phyloP scores from a whole-genome alignment of 352 stramenopile genomes.

The Globisporangium emineosum region DNA sequence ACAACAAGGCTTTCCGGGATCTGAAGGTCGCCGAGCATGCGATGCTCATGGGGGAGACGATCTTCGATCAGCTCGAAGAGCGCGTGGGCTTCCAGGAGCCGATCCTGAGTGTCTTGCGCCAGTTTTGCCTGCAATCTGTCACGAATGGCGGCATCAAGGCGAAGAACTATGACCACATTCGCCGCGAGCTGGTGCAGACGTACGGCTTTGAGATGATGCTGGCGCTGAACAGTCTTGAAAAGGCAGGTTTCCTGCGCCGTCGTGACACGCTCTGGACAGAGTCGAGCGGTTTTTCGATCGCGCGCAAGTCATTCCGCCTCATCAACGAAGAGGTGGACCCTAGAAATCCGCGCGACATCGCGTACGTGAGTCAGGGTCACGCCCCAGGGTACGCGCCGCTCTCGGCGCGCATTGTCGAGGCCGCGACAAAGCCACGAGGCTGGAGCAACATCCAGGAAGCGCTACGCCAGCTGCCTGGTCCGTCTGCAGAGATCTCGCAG shows the following conservation, averaged over 20 bases:
- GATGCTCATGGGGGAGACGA: slow-evolving; percentile 95
- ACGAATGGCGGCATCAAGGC: slow-evolving; percentile 92
- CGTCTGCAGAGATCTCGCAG: slow-evolving; percentile 76
- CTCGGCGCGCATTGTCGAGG: slow-evolving; percentile 91
- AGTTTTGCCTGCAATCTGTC: slow-evolving; percentile 94
- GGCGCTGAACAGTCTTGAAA: slow-evolving; percentile 93
- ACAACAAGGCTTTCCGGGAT: slow-evolving; percentile 92
- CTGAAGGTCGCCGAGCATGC: slow-evolving; percentile 94
- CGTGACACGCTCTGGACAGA: slow-evolving; percentile 87
- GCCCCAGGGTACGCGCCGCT: slow-evolving; percentile 93
- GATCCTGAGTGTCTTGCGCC: slow-evolving; percentile 85
- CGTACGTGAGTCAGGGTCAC: slow-evolving; percentile 87
- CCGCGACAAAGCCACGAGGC: slow-evolving; percentile 67
- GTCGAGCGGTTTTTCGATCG: slow-evolving; percentile 76
- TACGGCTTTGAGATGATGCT: slow-evolving; percentile 97
- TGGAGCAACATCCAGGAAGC: slow-evolving; percentile 80
- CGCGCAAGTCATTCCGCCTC: slow-evolving; percentile 90
- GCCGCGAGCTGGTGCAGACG: slow-evolving; percentile 93
- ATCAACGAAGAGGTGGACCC: slow-evolving; percentile 96
- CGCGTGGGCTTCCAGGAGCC: slow-evolving; percentile 92
- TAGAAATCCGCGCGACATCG: slow-evolving; percentile 91
- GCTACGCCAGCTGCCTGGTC: slow-evolving; percentile 80
- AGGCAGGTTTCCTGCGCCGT: slow-evolving; percentile 87
- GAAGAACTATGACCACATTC: slow-evolving; percentile 93
- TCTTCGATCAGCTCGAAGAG: slow-evolving; percentile 95